Percentiles rank a stretch among this genome's conserved stretches.
These are phyloP conservation scores for Beta lomatogona DNA, from an alignment of 179 eudicot genomes.

Conservation along the genomic window DNA sequence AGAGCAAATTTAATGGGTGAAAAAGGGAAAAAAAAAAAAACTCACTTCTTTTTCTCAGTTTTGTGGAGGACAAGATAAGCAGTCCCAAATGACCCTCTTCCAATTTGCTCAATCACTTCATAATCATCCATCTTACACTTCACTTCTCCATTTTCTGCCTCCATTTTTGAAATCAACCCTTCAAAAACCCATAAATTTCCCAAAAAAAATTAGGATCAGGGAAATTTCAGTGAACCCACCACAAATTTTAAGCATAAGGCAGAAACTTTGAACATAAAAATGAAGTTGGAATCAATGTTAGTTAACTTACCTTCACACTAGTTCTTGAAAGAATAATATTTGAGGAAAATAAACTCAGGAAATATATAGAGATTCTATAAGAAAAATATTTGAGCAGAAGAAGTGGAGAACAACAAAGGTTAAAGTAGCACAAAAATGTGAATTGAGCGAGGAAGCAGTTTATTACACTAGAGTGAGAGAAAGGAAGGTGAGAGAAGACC, in stretches of 20 bases:
- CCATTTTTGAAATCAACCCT: conserved; percentile 47
- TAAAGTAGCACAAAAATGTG: conserved; percentile 2
- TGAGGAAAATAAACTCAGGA: neutral
- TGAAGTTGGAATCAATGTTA: conserved; percentile 5
- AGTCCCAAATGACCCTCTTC: conserved; percentile 83
- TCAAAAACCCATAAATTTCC: conserved; percentile 32
- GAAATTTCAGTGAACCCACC: neutral
- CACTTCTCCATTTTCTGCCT: conserved; percentile 48
- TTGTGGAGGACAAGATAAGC: conserved; percentile 86
- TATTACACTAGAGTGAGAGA: conserved; percentile 7
- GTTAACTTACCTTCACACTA: conserved; percentile 5
- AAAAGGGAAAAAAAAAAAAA: neutral
- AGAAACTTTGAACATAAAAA: conserved; percentile 5
- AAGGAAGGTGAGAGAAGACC: conserved; percentile 30
- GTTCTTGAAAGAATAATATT: conserved; percentile 4
- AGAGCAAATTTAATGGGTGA: neutral
- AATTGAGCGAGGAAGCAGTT: conserved; percentile 4
- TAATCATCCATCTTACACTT: conserved; percentile 76
- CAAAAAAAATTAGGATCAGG: conserved; percentile 27
- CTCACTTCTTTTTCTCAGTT: conserved; percentile 70
- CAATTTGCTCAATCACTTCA: conserved; percentile 81
- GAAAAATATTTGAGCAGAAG: neutral
- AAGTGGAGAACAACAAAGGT: neutral
- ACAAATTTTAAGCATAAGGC: neutral
- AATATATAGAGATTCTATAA: no score